Base-by-base conservation (phyloP, 257 asterid species). In the Anisodus acutangulus region DNA sequence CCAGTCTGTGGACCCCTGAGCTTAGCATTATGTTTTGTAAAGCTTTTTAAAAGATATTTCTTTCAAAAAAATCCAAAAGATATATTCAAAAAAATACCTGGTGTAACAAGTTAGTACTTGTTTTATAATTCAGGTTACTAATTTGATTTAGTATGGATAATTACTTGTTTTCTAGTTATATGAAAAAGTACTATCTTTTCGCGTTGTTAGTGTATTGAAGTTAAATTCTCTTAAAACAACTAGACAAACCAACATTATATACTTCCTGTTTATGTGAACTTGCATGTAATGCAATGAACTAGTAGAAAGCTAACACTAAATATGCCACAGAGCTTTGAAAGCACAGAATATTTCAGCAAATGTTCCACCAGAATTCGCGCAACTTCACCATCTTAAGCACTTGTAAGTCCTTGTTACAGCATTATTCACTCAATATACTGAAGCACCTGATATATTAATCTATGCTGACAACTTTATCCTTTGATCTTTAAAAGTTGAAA, bases 271-370 rank as follows among this genome's bases (percentile, higher is more conserved):
- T 78, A 78, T 78, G 82, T 53, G 1, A 78, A 78, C 49, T 78
- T 74, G 19, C 66, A 53, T 78, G 9, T 51, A 31, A 31, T 31
- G 35, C 49, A 78, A 26, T 7, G 49, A 3, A 81, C 22, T 53
- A 10, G 80, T 82, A 9, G 66, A 16, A 82, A 81, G 47, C 67
- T 67, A 53, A 67, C 39, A 54, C 69, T 41, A 78, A 53, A 26
- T 31, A 53, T 78, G 49, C 9, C 26, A 86, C 92, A 96, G 99
- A 88, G 93, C 97, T 86, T 86, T 96, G 92, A 96, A 94, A 89
- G 91, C 88, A n/a, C 98, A 93, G 86, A 96, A 96, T 84, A 84
- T 91, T 55, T 89, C 99, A 1, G 98, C 95, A 87, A 80, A 31
- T 53, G 86, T 96, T 64, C 95, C 99, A 41, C 90, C 91, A 1